Base-by-base conservation (phyloP, 306 rosid species). In the Geum urbanum region DNA sequence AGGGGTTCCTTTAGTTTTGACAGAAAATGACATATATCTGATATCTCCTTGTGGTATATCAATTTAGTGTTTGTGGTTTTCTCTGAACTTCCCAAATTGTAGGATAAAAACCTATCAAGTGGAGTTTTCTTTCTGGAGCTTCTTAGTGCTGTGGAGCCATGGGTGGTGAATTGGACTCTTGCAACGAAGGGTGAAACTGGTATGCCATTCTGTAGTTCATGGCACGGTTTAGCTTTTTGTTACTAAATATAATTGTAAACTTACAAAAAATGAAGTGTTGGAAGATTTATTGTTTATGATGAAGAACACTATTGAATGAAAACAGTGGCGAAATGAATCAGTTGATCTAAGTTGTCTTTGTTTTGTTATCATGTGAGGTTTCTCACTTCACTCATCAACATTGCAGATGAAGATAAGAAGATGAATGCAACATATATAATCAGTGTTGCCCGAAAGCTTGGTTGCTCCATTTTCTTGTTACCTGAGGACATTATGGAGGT, bases 401-500 rank as follows among this genome's bases (percentile, higher is more conserved):
- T 73, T 83, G 78, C 97, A 94, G 99, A 91, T 62, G 97, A 94
- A 83, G 99, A 94, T 76, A 94, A 86, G 91, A 91, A 88, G 84
- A n/a, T 84, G 90, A 94, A 94, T 79, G 91, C 99, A 45, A 94
- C 97, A 22, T 94, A 94, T 76, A 94, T 91, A 71, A 89, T 94
- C 84, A 94, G 99, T 86, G 96, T 94, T 16, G 99, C 99, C 55
- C 87, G 99, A 72, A 94, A 91, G 84, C 97, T 94, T 13, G 99
- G 99, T 35, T 94, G 99, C 81, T 91, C 99, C 85, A 85, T 94
- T 73, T 94, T 87, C 90, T 86, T 94, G 86, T 86, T 94, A 77
- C 97, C 99, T 11, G 99, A 94, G 81, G 99, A 94, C 77, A 94
- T 94, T 44, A 86, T 94, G 5, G 95, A 91, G 94, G 99, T 91